Percentiles rank a stretch among this genome's conserved stretches.
Evolutionary conservation across 1,284 basidiomycete species (phyloP).

Genomic region (Melampsora larici-populina): DNA sequence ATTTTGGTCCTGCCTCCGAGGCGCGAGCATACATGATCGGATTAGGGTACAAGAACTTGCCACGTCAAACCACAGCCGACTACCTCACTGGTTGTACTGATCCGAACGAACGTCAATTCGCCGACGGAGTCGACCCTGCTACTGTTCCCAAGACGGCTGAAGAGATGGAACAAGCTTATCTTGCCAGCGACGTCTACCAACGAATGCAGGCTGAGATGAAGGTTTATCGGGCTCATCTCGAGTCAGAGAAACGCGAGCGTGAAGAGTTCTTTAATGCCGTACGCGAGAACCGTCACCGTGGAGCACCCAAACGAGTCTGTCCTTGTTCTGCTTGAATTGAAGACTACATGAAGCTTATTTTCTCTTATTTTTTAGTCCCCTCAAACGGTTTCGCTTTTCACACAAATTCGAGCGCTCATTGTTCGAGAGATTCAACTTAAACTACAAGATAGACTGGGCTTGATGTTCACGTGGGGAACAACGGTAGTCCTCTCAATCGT

Average conservation of each 20-base stretch:
- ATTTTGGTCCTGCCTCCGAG: slow-evolving; percentile 68
- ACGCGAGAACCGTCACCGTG: not conserved
- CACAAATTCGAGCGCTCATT: slow-evolving; percentile 60
- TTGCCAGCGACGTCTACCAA: slow-evolving; percentile 59
- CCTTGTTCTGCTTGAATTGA: not conserved
- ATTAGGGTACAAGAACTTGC: slow-evolving; percentile 62
- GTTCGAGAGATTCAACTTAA: slow-evolving; percentile 57
- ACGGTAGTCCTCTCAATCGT: no score
- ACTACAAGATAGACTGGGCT: slow-evolving; percentile 76
- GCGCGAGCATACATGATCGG: slow-evolving; percentile 74
- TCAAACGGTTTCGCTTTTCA: slow-evolving; percentile 75
- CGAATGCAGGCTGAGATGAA: slow-evolving; percentile 60
- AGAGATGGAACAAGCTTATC: slow-evolving; percentile 64
- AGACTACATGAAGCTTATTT: slow-evolving; percentile 45
- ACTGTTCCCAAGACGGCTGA: slow-evolving; percentile 48
- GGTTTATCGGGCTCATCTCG: slow-evolving; percentile 58
- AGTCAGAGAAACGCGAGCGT: not conserved
- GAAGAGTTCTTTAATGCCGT: not conserved
- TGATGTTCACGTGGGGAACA: slow-evolving; percentile 56
- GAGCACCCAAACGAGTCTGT: not conserved
- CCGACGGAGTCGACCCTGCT: slow-evolving; percentile 50
- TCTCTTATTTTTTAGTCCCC: slow-evolving; percentile 69
- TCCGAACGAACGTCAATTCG: slow-evolving; percentile 54
- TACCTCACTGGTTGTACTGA: slow-evolving; percentile 57
- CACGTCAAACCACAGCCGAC: slow-evolving; percentile 68